Evolutionary conservation across 1,139 yeast genomes (phyloP).

Genomic region (Yamadazyma epiphylla): DNA sequence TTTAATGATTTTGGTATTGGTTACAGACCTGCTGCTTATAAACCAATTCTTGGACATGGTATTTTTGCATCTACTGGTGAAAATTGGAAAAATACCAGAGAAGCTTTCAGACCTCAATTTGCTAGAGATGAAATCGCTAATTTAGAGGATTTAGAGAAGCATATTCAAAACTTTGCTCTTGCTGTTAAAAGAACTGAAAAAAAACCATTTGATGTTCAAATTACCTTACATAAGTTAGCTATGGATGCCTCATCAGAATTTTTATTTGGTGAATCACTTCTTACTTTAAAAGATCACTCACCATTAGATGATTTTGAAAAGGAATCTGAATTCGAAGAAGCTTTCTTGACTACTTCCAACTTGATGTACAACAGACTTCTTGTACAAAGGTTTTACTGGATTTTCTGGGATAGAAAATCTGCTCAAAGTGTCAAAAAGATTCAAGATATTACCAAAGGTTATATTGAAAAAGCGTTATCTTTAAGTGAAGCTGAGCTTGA

Average conservation of each 20-base stretch:
- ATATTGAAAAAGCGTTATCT: conserved; percentile 19
- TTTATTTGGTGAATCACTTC: conserved; percentile 47
- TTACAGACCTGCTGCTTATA: conserved; percentile 37
- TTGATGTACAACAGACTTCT: conserved; percentile 22
- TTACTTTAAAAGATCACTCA: conserved; percentile 29
- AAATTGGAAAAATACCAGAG: conserved; percentile 55
- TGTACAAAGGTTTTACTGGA: conserved; percentile 23
- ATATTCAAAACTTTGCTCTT: conserved; percentile 33
- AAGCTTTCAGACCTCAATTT: conserved; percentile 56
- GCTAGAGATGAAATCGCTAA: conserved; percentile 51
- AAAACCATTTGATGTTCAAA: conserved; percentile 29
- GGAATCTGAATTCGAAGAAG: conserved; percentile 16
- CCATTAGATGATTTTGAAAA: conserved; percentile 15
- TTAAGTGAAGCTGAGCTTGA: conserved; percentile 28
- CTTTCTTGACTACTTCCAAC: conserved; percentile 21
- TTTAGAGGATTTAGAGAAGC: conserved; percentile 42
- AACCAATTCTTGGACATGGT: conserved; percentile 51
- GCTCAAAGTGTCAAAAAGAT: conserved; percentile 5
- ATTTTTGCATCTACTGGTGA: conserved; percentile 54
- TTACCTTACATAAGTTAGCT: conserved; percentile 37
- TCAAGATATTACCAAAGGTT: conserved; percentile 14
- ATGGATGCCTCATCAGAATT: conserved; percentile 52
- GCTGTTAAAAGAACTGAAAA: conserved; percentile 25
- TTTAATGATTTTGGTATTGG: conserved; percentile 54
- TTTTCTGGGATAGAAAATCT: conserved; percentile 10